phyloP scores from a whole-genome alignment of 345 rosid genomes.

The Cardamine chenopodiifolia region DNA sequence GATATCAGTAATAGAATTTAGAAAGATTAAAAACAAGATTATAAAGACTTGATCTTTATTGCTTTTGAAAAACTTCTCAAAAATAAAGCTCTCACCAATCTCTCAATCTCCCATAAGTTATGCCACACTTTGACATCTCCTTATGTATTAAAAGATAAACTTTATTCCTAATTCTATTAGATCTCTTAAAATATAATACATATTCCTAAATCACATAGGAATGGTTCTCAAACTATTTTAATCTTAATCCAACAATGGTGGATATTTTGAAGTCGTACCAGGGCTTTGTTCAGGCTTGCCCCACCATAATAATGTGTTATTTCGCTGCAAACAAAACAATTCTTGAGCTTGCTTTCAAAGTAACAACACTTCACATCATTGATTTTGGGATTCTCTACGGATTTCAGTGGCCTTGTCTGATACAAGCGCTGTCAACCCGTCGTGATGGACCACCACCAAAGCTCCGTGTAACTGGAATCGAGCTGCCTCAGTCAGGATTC shows the following conservation, averaged over 20 bases:
- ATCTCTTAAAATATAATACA: too few species aligned
- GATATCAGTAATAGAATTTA: too few species aligned
- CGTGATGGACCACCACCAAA: constrained; percentile 53
- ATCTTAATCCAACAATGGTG: constrained; percentile 41
- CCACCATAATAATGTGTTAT: constrained; percentile 56
- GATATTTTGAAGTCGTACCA: constrained; percentile 61
- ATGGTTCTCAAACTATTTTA: too few species aligned
- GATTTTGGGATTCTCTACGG: constrained; percentile 83
- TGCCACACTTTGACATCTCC: too few species aligned
- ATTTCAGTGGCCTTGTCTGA: constrained; percentile 87
- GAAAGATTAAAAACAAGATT: too few species aligned
- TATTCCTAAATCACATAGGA: too few species aligned
- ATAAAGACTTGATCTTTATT: too few species aligned
- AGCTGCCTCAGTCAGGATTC: constrained; percentile 84
- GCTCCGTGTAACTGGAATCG: constrained; percentile 75
- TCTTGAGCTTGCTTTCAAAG: constrained; percentile 49
- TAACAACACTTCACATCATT: constrained; percentile 65
- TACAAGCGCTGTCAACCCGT: constrained; percentile 54
- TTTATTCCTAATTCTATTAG: too few species aligned
- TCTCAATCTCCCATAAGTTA: too few species aligned
- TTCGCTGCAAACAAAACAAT: constrained; percentile 55
- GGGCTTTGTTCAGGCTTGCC: constrained; percentile 56
- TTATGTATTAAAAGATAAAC: too few species aligned
- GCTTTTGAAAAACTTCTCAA: too few species aligned
- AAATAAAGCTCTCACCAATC: too few species aligned